These are phyloP conservation scores for Telfairia occidentalis DNA, from an alignment of 331 rosid species.

Conservation along the genomic window DNA sequence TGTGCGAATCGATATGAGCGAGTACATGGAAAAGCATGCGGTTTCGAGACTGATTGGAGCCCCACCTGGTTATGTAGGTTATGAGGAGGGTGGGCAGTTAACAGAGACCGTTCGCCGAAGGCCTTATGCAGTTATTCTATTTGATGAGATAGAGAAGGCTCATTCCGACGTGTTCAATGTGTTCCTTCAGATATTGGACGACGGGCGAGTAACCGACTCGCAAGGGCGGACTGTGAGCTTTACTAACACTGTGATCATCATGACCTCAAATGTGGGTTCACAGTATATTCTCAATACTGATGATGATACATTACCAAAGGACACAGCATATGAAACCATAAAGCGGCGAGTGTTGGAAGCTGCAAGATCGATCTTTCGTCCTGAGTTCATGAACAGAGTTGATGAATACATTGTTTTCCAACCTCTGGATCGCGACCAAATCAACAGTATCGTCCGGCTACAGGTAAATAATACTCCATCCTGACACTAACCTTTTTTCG, in stretches of 20 bases:
- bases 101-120: conserved; percentile 83
- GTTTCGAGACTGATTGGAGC: conserved; percentile 92
- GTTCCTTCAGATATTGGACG: conserved; percentile 94
- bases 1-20: conserved; percentile 94
- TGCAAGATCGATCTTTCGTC: conserved; percentile 83
- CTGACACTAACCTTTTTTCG: not conserved
- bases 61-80: conserved; percentile 97
- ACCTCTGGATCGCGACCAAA: conserved; percentile 80
- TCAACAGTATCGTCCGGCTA: conserved; percentile 62
- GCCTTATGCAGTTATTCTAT: conserved; percentile 84
- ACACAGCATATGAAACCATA: conserved; percentile 55
- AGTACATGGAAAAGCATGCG: conserved; percentile 96
- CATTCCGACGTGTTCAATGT: conserved; percentile 85
- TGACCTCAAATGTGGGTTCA: conserved; percentile 98
- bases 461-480: conserved; percentile 49
- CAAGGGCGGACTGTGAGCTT: conserved; percentile 92
- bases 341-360: conserved; percentile 88
- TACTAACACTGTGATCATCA: conserved; percentile 81
- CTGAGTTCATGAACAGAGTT: conserved; percentile 92
- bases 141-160: conserved; percentile 96
- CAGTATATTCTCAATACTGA: conserved; percentile 75
- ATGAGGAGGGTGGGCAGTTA: conserved; percentile 96
- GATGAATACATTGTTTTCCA: conserved; percentile 95
- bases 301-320: conserved; percentile 47
- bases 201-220: conserved; percentile 86